These are phyloP conservation scores for Neoboletus subvelutipes DNA, from an alignment of 768 basidiomycete species.

Conservation along the genomic window DNA sequence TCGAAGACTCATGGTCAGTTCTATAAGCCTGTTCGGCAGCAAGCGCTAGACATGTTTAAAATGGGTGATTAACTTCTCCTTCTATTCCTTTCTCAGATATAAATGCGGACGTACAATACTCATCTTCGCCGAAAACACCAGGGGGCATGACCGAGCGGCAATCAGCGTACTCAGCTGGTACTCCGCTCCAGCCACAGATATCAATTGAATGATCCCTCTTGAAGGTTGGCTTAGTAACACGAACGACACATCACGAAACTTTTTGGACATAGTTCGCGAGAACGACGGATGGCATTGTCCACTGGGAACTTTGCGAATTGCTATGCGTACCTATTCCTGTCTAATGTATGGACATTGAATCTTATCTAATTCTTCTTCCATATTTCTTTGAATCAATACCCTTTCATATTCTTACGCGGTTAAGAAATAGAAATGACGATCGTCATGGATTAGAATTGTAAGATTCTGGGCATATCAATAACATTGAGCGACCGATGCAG, in stretches of 20 bases:
- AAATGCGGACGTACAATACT: conserved; percentile 45
- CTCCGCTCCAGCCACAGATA: conserved; percentile 59
- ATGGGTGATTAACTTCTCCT: conserved; percentile 38
- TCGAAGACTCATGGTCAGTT: conserved; percentile 77
- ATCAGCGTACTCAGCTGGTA: conserved; percentile 43
- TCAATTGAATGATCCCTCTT: conserved; percentile 63
- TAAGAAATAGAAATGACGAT: background rate
- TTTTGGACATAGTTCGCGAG: conserved; percentile 5
- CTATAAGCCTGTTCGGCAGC: conserved; percentile 33
- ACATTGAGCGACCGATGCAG: background rate
- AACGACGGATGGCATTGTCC: background rate
- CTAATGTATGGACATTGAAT: conserved; percentile 17
- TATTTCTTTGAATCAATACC: conserved; percentile 9
- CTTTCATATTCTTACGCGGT: background rate
- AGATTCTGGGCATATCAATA: background rate
- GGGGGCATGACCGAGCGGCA: conserved; percentile 48
- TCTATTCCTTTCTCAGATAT: conserved; percentile 41
- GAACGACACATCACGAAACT: conserved; percentile 3
- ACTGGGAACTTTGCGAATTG: conserved; percentile 8
- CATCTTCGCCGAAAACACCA: conserved; percentile 38
- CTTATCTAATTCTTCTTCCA: conserved; percentile 19
- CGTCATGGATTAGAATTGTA: background rate
- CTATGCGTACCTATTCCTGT: conserved; percentile 12
- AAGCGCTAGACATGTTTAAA: conserved; percentile 21
- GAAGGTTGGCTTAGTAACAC: background rate